Evolutionary conservation across 2,329 filamentous ascomycete species (phyloP), one percentile per base, ranked within the genome.

Genomic region (Sporothrix schenckii): DNA sequence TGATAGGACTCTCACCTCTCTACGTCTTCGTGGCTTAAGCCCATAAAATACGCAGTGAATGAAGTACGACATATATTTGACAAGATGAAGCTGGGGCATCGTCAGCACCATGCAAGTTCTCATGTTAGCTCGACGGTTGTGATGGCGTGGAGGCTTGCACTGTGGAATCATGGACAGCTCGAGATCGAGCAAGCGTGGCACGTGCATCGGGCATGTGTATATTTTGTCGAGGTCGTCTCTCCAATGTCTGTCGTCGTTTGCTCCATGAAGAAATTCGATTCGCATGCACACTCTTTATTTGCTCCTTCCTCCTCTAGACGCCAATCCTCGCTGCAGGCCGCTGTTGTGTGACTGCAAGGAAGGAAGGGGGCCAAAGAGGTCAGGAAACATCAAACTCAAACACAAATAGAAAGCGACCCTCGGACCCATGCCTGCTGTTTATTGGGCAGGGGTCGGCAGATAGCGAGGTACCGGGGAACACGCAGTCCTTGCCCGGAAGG

Each of bases 381-480:
- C 39, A 41, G 58, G 58, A 63, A 63, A 27, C 58, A 47, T 13
- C 47, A 44, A 47, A 41, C 30, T 41, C n/a, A 60, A 63, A 63
- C 60, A 49, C 39, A 65, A 34, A 65, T 13, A 50, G 61, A 24
- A 65, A 6, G 47, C 11, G 3, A 24, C 44, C 14, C 41, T 50
- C 44, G 61, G 44, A 65, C 44, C 61, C 61, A 65, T n/a, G 44
- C 13, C 41, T 60, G 41, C 41, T 60, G 41, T 50, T 63, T 69
- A 63, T 69, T 63, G 56, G 66, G 67, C 71, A 72, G 67, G 69
- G 69, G 69, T 69, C 67, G 69, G 67, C 69, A 72, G 71, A 72
- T 72, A 71, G 63, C 39, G 58, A 60, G 54, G n/a, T 50, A 68
- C 56, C 65, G 68, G 71, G 61, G 56, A 70, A 50, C 14, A n/a